Evolutionary conservation across 805 yeast genomes (phyloP).

Genomic region (Cyberlindnera nakhonratchasimensis): DNA sequence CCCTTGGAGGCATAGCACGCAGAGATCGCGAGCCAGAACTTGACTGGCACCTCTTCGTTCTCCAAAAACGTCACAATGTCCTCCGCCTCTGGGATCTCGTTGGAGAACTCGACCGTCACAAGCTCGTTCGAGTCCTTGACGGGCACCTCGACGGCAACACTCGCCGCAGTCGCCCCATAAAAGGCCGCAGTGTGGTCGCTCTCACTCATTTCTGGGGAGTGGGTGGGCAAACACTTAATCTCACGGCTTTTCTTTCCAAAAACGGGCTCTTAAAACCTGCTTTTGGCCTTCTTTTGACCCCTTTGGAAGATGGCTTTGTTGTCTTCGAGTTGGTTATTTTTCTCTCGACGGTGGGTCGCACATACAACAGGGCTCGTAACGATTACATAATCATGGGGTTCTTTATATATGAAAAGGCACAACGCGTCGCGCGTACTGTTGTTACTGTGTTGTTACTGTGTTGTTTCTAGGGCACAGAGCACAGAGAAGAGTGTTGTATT

Average conservation of each 20-base stretch:
- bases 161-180: conserved; percentile 10
- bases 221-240: too few species aligned
- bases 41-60: conserved; percentile 71
- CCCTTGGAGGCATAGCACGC: conserved; percentile 69
- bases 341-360: neutral
- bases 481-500: neutral
- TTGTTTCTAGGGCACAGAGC: neutral
- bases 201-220: conserved; percentile 6
- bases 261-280: too few species aligned
- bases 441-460: neutral
- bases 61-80: conserved; percentile 77
- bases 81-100: conserved; percentile 73
- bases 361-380: too few species aligned
- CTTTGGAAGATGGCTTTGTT: neutral
- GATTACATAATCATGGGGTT: neutral
- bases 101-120: conserved; percentile 75
- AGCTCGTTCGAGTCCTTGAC: conserved; percentile 74
- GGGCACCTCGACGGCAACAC: conserved; percentile 51
- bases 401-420: too few species aligned
- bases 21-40: conserved; percentile 84
- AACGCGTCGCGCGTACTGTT: conserved; percentile 4
- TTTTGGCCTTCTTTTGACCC: too few species aligned
- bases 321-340: neutral
- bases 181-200: conserved; percentile 11
- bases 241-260: too few species aligned